Conservation (phyloP, 2,329 filamentous ascomycete species). For the Colletotrichum shisoi region DNA sequence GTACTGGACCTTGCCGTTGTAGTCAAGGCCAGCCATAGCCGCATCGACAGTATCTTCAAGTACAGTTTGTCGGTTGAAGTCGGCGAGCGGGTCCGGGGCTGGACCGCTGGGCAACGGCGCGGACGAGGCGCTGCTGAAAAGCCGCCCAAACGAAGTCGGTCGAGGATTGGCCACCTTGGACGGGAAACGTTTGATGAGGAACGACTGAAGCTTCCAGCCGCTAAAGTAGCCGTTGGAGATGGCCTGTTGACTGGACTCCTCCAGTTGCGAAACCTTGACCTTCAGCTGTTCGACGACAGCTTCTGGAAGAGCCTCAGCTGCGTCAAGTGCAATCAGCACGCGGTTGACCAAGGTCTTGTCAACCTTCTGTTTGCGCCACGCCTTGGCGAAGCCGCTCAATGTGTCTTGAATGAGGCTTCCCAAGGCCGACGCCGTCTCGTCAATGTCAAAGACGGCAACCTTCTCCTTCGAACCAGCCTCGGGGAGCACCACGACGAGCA, state of each 20-base stretch:
- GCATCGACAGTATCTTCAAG: conserved; percentile 47
- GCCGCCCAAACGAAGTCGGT: conserved; percentile 47
- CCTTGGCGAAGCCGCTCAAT: conserved; percentile 28
- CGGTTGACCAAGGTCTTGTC: conserved; percentile 22
- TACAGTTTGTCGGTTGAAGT: conserved; percentile 38
- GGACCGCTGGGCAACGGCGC: conserved; percentile 9
- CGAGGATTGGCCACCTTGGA: conserved; percentile 46
- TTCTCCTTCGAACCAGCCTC: conserved; percentile 42
- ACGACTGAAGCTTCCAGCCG: conserved; percentile 58
- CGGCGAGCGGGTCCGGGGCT: conserved; percentile 25
- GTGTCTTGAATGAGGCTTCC: conserved; percentile 20
- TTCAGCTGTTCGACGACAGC: conserved; percentile 46
- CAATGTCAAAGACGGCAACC: conserved; percentile 8
- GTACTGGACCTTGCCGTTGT: conserved; percentile 50
- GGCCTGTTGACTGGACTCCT: conserved; percentile 47
- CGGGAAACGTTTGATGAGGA: conserved; percentile 52
- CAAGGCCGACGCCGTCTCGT: conserved; percentile 7
- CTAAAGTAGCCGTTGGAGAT: conserved; percentile 50
- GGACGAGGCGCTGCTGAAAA: conserved; percentile 30
- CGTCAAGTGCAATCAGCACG: conserved; percentile 37
- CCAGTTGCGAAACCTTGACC: conserved; percentile 48
- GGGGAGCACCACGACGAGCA: conserved; percentile 45
- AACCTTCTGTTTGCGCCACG: conserved; percentile 31
- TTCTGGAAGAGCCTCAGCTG: conserved; percentile 44
- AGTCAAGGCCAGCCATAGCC: conserved; percentile 47